Evolutionary conservation across 1,284 basidiomycete species (phyloP), one percentile per base, ranked within the genome.

Genomic region (Moesziomyces aphidis): DNA sequence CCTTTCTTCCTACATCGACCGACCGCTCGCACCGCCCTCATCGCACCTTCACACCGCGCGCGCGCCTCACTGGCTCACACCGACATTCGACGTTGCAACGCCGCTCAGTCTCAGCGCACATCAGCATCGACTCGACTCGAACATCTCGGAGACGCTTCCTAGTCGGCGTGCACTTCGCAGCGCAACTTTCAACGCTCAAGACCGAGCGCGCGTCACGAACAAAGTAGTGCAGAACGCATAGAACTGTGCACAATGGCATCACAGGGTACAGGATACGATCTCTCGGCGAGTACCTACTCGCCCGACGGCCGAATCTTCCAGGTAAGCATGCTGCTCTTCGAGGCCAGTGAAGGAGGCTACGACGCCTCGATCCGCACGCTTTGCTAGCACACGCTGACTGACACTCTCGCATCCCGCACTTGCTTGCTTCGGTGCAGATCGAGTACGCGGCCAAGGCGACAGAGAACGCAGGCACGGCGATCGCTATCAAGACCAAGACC

Each of bases 391-490:
- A 34, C 22, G 0, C 2, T 6, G 23, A 55, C 57, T 52, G 50
- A 49, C 53, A 23, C 22, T 17, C 23, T 31, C 26, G 44, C n/a
- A 6, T 24, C 13, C 19, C 39, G 42, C 21, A 13, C 36, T 36
- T 21, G 31, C 28, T 36, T 39, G 46, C 28, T 11, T 28, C 34
- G 22, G 11, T 1, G 9, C 50, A 81, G 94, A 93, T 99, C 85
- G 97, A 99, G 87, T 99, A 99, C 85, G 97, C 97, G 55, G 92
- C 91, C 87, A 99, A 99, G 87, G 95, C 97, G 36, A 96, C 98
- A 61, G 97, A 99, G 86, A 97, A 97, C 86, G 94, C 96, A 45
- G 97, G 97, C 91, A 86, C 85, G 5, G 85, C 81, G 22, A 85
- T 86, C 56, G 95, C 94, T 36, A 88, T 99, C 50, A 90, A 93